A percentile compares a stretch with the other conserved stretches of the same genome.
phyloP scores from a whole-genome alignment of 2,329 filamentous ascomycete genomes.

The Elsinoe necatrix region DNA sequence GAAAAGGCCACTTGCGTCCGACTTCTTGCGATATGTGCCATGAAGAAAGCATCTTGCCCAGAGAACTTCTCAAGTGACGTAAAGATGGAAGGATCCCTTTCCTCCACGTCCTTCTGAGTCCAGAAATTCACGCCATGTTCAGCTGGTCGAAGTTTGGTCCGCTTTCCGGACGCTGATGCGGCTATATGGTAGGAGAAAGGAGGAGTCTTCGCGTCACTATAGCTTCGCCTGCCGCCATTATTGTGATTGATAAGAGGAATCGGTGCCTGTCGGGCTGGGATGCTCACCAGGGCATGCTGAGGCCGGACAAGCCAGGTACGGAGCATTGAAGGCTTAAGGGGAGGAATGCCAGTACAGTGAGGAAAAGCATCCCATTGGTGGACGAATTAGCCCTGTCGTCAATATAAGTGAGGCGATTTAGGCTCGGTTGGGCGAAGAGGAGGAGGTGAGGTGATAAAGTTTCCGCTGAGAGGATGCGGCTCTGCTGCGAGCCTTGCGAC shows the following conservation, averaged over 20 bases:
- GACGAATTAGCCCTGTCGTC: background rate
- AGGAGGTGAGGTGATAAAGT: background rate
- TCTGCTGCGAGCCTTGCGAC: background rate
- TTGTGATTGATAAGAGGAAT: conserved; percentile 32
- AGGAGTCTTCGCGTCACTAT: conserved; percentile 11
- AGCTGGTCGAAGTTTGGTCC: conserved; percentile 34
- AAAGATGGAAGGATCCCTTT: conserved; percentile 41
- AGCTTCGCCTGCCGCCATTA: conserved; percentile 13
- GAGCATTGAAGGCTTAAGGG: conserved; percentile 16
- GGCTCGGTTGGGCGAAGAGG: background rate
- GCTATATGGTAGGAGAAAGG: conserved; percentile 32
- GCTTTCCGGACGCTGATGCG: conserved; percentile 31
- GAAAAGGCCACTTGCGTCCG: conserved; percentile 70
- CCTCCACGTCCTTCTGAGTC: conserved; percentile 26
- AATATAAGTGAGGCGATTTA: background rate
- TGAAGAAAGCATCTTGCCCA: conserved; percentile 96
- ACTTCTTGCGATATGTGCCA: conserved; percentile 61
- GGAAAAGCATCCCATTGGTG: conserved; percentile 12
- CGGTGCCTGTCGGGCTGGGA: conserved; percentile 42
- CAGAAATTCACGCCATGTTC: conserved; percentile 41
- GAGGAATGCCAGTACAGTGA: conserved; percentile 6
- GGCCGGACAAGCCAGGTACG: conserved; percentile 21
- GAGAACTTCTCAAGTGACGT: conserved; percentile 50
- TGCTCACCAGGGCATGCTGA: conserved; percentile 40
- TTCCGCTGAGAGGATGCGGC: background rate